Base-by-base conservation (phyloP, 192 early-diverging fungal genomes). In the Linnemannia exigua region DNA sequence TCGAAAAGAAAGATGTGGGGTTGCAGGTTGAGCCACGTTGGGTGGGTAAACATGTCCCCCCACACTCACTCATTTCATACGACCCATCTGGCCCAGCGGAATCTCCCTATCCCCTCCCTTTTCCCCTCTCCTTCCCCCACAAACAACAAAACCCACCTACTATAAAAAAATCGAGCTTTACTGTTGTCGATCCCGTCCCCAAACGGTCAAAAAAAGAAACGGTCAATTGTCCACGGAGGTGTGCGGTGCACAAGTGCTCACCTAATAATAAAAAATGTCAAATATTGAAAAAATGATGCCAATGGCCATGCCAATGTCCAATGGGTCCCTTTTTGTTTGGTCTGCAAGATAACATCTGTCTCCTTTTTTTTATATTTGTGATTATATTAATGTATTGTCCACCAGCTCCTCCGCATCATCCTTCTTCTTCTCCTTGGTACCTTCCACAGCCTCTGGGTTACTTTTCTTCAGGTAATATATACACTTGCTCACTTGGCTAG, bases 231-330 rank as follows among this genome's bases (percentile, higher is more conserved):
- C 58, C 58, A 63, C 58, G 58, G 58, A 63, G 58, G 58, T 63
- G 52, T 54, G 58, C 58, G 9, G 41, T 44, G 41, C 41, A 44
- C 41, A 44, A 63, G 58, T 63, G 58, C 58, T 63, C 58, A 70
- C 38, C 28, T 70, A 41, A 70, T 41, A 70, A 66, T 61, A 25
- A 46, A 19, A 12, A 28, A 22, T 38, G 12, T 46, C 41, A 8
- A n/a, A 44, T n/a, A n/a, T n/a, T n/a, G n/a, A n/a, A n/a, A n/a
- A n/a, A 46, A 20, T 46, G 37, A n/a, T 70, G 12, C 37, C 6
- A 47, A 31, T 72, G 5, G 3, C 1, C 1, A 67, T 44, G 41
- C 41, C 41, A 44, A 44, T 44, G 25, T 3, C 14, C 28, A n/a
- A 58, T 58, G n/a, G 54, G n/a, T 58, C n/a, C n/a, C n/a, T 22